Percentiles rank a stretch among this genome's conserved stretches.
phyloP scores from a whole-genome alignment of 345 rosid genomes.

The Mangifera indica region DNA sequence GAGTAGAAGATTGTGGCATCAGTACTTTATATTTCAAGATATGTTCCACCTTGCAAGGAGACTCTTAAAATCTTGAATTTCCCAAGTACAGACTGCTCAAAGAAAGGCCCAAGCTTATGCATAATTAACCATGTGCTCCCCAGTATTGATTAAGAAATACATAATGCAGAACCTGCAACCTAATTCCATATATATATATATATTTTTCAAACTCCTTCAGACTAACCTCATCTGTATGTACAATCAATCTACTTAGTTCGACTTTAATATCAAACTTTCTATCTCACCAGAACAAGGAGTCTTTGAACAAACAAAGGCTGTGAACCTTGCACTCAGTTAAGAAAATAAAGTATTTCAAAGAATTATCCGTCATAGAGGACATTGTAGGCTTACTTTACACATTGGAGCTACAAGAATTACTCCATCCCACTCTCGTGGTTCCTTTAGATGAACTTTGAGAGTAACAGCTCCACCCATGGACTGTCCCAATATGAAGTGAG shows the following conservation, averaged over 20 bases:
- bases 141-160: background rate
- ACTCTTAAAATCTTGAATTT: background rate
- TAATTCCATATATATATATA: no score
- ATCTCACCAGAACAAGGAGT: background rate
- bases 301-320: background rate
- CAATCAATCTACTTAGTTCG: background rate
- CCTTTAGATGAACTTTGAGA: constrained; percentile 71
- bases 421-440: constrained; percentile 90
- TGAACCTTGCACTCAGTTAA: background rate
- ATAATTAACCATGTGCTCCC: background rate
- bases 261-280: background rate
- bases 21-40: background rate
- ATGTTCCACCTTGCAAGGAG: background rate
- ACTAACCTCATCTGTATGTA: background rate
- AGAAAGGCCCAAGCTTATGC: background rate
- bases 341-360: background rate
- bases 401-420: constrained; percentile 87
- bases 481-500: constrained; percentile 78
- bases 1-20: background rate
- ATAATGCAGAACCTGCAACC: no score
- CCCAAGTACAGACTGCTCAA: background rate
- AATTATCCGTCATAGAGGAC: constrained; percentile 3
- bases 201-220: no score
- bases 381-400: constrained; percentile 71
- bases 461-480: constrained; percentile 99